phyloP scores from a whole-genome alignment of 1,139 yeast genomes.

The Protomyces inundatus region DNA sequence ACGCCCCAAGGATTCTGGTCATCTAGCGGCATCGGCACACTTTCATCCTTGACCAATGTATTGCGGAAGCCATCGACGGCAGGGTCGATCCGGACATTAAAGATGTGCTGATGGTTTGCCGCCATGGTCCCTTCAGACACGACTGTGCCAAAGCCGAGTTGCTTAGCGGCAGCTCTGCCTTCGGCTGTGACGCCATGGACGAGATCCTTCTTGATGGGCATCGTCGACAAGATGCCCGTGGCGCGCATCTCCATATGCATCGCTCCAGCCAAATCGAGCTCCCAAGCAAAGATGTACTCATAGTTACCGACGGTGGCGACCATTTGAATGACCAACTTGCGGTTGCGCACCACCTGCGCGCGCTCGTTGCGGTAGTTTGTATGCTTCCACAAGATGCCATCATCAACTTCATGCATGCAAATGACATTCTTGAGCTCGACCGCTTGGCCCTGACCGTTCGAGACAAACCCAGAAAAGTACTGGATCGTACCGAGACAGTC shows the following conservation, averaged over 20 bases:
- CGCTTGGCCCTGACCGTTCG: constrained; percentile 61
- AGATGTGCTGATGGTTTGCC: constrained; percentile 78
- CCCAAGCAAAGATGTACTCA: constrained; percentile 79
- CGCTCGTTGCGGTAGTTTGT: constrained; percentile 65
- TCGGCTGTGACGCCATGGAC: constrained; percentile 2
- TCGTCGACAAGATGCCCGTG: constrained; percentile 73
- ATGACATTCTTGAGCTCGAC: constrained; percentile 67
- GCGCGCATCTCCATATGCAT: constrained; percentile 70
- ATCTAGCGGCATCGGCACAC: constrained; percentile 18
- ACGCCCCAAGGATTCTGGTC: constrained; percentile 22
- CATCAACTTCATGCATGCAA: constrained; percentile 81
- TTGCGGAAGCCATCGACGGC: constrained; percentile 73
- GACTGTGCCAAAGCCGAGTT: constrained; percentile 66
- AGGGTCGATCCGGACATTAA: constrained; percentile 70
- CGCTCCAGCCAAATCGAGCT: constrained; percentile 75
- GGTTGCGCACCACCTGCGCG: constrained; percentile 69
- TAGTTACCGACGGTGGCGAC: constrained; percentile 81
- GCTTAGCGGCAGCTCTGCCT: constrained; percentile 44
- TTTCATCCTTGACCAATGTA: constrained; percentile 44
- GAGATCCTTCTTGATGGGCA: constrained; percentile 51
- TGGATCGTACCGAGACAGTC: constrained; percentile 82
- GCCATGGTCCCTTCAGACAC: constrained; percentile 78
- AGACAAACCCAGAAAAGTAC: constrained; percentile 68
- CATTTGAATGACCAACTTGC: constrained; percentile 65
- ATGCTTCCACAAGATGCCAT: constrained; percentile 70